Evolutionary conservation across 2,329 filamentous ascomycete genomes (phyloP).

Genomic region (Zopfia rhizophila): DNA sequence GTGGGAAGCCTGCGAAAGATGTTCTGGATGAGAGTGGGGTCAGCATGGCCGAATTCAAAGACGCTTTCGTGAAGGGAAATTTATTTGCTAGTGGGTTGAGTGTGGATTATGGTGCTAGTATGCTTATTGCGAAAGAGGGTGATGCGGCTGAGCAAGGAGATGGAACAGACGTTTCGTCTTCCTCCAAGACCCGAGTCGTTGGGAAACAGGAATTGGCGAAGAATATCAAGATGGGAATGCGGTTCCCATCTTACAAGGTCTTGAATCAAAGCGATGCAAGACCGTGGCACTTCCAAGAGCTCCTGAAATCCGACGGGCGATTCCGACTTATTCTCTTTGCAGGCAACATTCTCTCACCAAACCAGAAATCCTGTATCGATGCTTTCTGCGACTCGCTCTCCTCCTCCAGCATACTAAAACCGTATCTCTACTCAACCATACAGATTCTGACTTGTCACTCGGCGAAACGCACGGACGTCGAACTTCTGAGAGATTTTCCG

Average conservation of each 20-base stretch:
- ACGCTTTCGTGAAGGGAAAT: conserved; percentile 68
- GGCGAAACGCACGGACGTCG: conserved; percentile 59
- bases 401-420: conserved; percentile 54
- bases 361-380: conserved; percentile 59
- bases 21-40: conserved; percentile 70
- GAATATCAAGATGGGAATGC: conserved; percentile 63
- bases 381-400: conserved; percentile 60
- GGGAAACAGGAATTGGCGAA: conserved; percentile 57
- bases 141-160: conserved; percentile 58
- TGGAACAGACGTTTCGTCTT: conserved; percentile 55
- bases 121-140: conserved; percentile 65
- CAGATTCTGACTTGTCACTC: conserved; percentile 72
- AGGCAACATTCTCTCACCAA: conserved; percentile 62
- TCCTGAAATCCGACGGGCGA: conserved; percentile 66
- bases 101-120: conserved; percentile 68
- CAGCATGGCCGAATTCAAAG: conserved; percentile 71
- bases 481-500: conserved; percentile 55
- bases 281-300: conserved; percentile 69
- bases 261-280: conserved; percentile 67
- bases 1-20: conserved; percentile 64
- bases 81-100: conserved; percentile 68
- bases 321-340: conserved; percentile 71
- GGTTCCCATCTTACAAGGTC: conserved; percentile 69
- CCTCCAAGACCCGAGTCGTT: conserved; percentile 27
- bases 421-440: conserved; percentile 62